These are phyloP conservation scores for Prinsepia uniflora DNA, from an alignment of 306 rosid species.

Conservation along the genomic window DNA sequence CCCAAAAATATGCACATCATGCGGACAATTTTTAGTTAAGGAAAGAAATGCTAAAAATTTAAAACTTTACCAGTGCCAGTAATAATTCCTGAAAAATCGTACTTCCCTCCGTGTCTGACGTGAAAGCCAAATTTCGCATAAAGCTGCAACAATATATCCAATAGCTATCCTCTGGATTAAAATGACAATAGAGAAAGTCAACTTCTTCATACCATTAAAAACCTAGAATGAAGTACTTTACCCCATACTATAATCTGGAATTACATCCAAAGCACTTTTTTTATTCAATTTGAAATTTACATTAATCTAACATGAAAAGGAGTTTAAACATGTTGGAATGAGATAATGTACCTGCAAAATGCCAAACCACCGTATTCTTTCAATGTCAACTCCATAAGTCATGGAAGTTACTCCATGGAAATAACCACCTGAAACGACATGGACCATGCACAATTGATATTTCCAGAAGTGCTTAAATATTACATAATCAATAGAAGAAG, in stretches of 20 bases:
- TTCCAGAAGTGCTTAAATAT: not conserved
- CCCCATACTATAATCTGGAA: not conserved
- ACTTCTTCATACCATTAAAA: not conserved
- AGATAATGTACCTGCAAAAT: slow-evolving; percentile 61
- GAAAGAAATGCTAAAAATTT: not conserved
- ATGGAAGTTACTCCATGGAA: slow-evolving; percentile 75
- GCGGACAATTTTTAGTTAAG: not conserved
- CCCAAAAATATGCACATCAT: not conserved
- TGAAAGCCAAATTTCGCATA: slow-evolving; percentile 84
- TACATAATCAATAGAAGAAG: not conserved
- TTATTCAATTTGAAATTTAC: not conserved
- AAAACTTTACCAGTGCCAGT: slow-evolving; percentile 58
- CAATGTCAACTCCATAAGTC: slow-evolving; percentile 78
- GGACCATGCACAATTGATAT: not conserved
- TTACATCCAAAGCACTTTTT: not conserved
- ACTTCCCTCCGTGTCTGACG: slow-evolving; percentile 32
- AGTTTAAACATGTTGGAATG: slow-evolving; percentile 9
- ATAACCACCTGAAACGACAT: slow-evolving; percentile 74
- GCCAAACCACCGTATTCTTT: slow-evolving; percentile 67
- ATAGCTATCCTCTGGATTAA: slow-evolving; percentile 73
- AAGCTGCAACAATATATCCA: slow-evolving; percentile 71
- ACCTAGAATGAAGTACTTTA: not conserved
- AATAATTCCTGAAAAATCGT: slow-evolving; percentile 44
- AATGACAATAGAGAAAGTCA: slow-evolving; percentile 17
- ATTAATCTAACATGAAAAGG: not conserved